Conservation (phyloP, 495 filamentous ascomycete species). For the Aspergillus carlsbadensis region DNA sequence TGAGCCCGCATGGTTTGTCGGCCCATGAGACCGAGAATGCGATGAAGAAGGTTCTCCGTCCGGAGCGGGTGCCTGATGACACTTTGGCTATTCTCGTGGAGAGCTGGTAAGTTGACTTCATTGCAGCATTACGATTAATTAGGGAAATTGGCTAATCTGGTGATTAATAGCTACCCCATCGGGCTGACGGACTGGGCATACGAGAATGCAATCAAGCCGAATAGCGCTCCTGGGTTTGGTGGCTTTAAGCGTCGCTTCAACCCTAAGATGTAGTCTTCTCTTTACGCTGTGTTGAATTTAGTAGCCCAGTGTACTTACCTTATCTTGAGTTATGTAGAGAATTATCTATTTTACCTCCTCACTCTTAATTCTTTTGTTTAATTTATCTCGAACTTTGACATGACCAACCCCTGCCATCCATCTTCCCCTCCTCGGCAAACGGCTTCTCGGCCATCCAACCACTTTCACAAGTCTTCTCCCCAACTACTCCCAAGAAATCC, state of each 20-base stretch:
- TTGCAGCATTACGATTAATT: not conserved
- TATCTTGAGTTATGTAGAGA: too few relatives aligned
- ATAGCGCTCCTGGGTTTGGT: not conserved
- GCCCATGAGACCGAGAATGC: not conserved
- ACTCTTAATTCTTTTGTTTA: too few relatives aligned
- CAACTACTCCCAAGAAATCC: not conserved
- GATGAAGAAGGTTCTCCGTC: not conserved
- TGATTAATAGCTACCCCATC: not conserved
- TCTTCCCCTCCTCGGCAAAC: constrained; percentile 6
- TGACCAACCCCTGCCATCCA: not conserved
- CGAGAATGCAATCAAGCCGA: not conserved
- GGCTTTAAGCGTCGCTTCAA: constrained; percentile 5
- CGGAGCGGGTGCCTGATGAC: constrained; percentile 7
- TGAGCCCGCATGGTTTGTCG: constrained; percentile 4
- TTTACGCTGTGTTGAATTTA: too few relatives aligned
- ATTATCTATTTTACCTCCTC: too few relatives aligned
- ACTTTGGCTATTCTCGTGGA: constrained; percentile 8
- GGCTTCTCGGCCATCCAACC: constrained; percentile 6
- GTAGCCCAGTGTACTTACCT: too few relatives aligned
- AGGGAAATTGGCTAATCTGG: not conserved
- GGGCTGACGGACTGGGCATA: constrained; percentile 9
- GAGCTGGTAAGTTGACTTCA: not conserved
- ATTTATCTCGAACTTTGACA: not conserved
- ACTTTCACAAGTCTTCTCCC: not conserved
- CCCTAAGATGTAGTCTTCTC: constrained; percentile 3